Percentiles rank a stretch among this genome's conserved stretches.
Evolutionary conservation across 176 grass and related monocot species (phyloP).

Genomic region (Oryza glumipatula): DNA sequence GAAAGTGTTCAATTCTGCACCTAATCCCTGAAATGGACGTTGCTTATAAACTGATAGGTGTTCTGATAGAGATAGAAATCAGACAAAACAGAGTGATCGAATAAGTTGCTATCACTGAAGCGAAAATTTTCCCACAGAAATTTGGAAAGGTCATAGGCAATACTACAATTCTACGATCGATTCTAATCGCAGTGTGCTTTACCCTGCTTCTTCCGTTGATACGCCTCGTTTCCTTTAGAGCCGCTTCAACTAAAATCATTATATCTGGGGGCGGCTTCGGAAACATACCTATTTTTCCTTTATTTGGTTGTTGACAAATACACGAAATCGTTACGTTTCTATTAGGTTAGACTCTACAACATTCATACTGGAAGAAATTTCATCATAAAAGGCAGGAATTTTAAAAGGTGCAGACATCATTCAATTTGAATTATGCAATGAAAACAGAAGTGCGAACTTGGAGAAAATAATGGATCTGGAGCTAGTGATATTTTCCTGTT

Average conservation of each 20-base stretch:
- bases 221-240: neutral
- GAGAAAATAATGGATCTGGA: neutral
- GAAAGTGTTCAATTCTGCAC: slow-evolving; percentile 49
- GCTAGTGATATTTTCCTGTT: neutral
- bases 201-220: slow-evolving; percentile 41
- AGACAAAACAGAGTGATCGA: neutral
- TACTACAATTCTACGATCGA: neutral
- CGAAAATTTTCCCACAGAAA: neutral
- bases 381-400: neutral
- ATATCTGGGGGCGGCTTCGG: neutral
- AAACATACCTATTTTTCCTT: neutral
- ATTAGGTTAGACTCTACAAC: neutral
- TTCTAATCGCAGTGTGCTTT: slow-evolving; percentile 17
- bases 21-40: slow-evolving; percentile 57
- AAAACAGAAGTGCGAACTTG: neutral
- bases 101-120: neutral
- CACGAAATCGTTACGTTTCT: neutral
- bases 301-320: slow-evolving; percentile 40
- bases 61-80: slow-evolving; percentile 21
- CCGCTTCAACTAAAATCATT: neutral
- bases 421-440: neutral
- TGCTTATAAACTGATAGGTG: slow-evolving; percentile 5
- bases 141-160: slow-evolving; percentile 19
- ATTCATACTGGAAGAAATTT: neutral
- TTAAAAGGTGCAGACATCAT: neutral